These are phyloP conservation scores for Scenedesmus sp. DNA, from an alignment of 163 green algal genomes.

Conservation along the genomic window DNA sequence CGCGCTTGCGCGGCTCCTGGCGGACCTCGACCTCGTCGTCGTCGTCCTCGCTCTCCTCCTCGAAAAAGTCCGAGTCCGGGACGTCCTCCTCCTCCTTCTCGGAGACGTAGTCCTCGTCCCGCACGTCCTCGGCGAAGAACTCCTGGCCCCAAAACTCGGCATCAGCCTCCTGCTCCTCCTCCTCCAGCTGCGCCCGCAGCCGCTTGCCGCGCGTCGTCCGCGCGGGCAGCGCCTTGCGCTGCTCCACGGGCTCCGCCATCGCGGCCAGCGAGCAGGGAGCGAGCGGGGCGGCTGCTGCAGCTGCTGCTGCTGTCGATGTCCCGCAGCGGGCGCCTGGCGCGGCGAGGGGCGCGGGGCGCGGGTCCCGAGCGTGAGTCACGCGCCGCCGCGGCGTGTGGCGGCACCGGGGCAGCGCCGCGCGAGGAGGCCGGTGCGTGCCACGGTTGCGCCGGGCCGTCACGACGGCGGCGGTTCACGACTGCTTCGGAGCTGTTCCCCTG, in stretches of 20 bases:
- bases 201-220: constrained; percentile 62
- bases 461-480: too few relatives aligned
- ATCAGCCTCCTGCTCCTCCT: constrained; percentile 69
- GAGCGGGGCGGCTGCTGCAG: too few relatives aligned
- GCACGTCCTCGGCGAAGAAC: constrained; percentile 83
- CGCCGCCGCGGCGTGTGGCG: too few relatives aligned
- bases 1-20: constrained; percentile 56
- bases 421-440: too few relatives aligned
- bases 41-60: constrained; percentile 51
- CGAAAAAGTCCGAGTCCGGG: constrained; percentile 83
- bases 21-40: constrained; percentile 61
- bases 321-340: too few relatives aligned
- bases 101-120: constrained; percentile 79
- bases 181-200: constrained; percentile 51
- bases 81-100: constrained; percentile 77
- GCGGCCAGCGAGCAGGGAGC: too few relatives aligned
- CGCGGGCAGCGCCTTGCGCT: constrained; percentile 44
- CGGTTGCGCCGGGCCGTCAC: too few relatives aligned
- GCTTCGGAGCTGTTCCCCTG: too few relatives aligned
- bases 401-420: too few relatives aligned
- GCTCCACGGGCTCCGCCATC: constrained; percentile 4
- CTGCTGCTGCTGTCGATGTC: neutral
- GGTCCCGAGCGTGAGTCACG: too few relatives aligned
- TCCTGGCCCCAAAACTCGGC: constrained; percentile 85
- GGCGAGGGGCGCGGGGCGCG: too few relatives aligned